Evolutionary conservation across 179 eudicot species (phyloP).

Genomic region (Silene coronaria): DNA sequence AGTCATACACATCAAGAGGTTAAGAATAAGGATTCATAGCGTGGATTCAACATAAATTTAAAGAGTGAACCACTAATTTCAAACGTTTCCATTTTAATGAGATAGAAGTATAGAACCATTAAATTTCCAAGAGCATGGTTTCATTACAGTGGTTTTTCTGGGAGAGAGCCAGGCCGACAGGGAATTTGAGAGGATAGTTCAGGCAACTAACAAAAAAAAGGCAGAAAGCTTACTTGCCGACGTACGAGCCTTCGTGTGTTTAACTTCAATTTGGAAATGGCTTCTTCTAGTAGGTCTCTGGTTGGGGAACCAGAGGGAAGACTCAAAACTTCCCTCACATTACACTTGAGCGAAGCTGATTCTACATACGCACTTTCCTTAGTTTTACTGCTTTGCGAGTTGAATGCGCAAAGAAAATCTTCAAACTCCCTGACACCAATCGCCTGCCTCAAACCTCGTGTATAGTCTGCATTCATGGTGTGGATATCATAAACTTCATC

Average conservation of each 20-base stretch:
- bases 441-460: constrained; percentile 85
- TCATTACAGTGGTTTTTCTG: no score
- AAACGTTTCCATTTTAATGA: no score
- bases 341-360: constrained; percentile 24
- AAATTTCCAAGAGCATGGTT: no score
- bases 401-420: constrained; percentile 49
- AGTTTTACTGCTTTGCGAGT: constrained; percentile 23
- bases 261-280: constrained; percentile 54
- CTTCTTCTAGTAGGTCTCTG: constrained; percentile 46
- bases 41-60: no score
- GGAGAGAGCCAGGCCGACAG: no score
- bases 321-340: constrained; percentile 32
- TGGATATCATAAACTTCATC: constrained; percentile 68
- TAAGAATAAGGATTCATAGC: no score
- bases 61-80: no score
- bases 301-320: constrained; percentile 30
- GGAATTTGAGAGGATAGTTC: no score
- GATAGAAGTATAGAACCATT: no score
- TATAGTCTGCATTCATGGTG: constrained; percentile 65
- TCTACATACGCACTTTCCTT: constrained; percentile 11
- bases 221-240: constrained; percentile 65
- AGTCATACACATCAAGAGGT: no score
- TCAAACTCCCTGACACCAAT: constrained; percentile 91
- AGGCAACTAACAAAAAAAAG: not conserved
- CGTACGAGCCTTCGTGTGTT: constrained; percentile 90